Evolutionary conservation across 805 yeast species (phyloP), one percentile per base, ranked within the genome.

Genomic region (Wickerhamiella vanderwaltii): DNA sequence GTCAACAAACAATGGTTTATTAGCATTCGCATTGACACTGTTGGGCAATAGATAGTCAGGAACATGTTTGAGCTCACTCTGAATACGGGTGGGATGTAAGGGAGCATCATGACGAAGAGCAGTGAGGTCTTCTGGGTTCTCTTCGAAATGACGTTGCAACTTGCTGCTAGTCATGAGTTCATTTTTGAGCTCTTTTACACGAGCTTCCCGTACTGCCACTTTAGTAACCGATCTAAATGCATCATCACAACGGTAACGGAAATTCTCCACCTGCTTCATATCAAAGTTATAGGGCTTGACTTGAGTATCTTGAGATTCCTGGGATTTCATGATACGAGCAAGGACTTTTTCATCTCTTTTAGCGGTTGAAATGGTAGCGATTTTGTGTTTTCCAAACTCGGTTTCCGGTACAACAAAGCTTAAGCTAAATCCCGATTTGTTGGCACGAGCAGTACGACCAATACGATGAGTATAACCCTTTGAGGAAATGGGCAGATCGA

Each of bases 391-490:
- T 24, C 95, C 95, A 64, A 80, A 78, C 54, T 83, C 87, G 47
- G 78, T 81, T 25, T 67, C 63, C 20, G 91, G 82, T 19, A 88
- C 85, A 15, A 87, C 91, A 64, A 88, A 91, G 13, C 96, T 86
- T 43, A 91, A 69, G 0, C 97, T 82, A 73, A 85, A 87, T 45
- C 98, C 98, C 1, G 91, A 71, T 57, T 84, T 86, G 41, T 95
- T 95, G 6, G 95, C 97, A 63, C 98, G 77, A 4, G 98, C 98
- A 4, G 98, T 91, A 66, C 98, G 77, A 39, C 98, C 98, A 28
- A 91, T 74, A 58, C 98, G 73, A 61, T 91, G 98, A 23, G 85
- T 78, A 57, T 91, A 91, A 2, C 94, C 75, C 57, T 79, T 81
- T 4, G 96, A 78, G 7, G 93, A 77, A 3, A 83, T 72, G 30